Evolutionary conservation across 176 grass and related monocot species (phyloP).

Genomic region (Ananas comosus): DNA sequence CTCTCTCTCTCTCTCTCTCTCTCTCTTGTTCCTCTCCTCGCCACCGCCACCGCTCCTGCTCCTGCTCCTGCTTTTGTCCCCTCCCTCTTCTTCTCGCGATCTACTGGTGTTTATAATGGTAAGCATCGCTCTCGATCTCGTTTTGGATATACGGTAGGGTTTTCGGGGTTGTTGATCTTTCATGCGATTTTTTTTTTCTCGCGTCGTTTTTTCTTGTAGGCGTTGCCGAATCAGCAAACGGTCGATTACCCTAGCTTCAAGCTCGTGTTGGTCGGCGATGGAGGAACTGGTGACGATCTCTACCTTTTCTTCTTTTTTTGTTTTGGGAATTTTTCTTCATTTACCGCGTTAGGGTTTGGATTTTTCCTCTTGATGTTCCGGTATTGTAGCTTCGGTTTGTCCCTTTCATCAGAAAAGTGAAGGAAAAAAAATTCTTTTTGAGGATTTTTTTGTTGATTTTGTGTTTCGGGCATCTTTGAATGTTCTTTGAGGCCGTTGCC

Average conservation of each 20-base stretch:
- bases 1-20: constrained; percentile 28
- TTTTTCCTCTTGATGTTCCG: too few species aligned
- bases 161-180: constrained; percentile 6
- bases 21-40: constrained; percentile 26
- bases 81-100: not conserved
- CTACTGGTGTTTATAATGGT: not conserved
- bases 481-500: too few species aligned
- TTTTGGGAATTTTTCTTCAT: constrained; percentile 1
- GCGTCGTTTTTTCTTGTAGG: constrained; percentile 23
- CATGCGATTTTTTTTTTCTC: not conserved
- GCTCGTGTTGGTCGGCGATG: constrained; percentile 83
- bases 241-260: constrained; percentile 89
- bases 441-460: too few species aligned
- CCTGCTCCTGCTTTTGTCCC: not conserved
- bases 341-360: too few species aligned
- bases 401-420: too few species aligned
- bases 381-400: too few species aligned
- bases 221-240: constrained; percentile 66
- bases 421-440: too few species aligned
- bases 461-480: too few species aligned
- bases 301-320: not conserved
- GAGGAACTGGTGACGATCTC: constrained; percentile 57
- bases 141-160: not conserved
- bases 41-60: not conserved
- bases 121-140: not conserved